Percentiles rank a stretch among this genome's conserved stretches.
These are phyloP conservation scores for Saxispiralis lemnorum DNA, from an alignment of 495 filamentous ascomycete species.

Conservation along the genomic window DNA sequence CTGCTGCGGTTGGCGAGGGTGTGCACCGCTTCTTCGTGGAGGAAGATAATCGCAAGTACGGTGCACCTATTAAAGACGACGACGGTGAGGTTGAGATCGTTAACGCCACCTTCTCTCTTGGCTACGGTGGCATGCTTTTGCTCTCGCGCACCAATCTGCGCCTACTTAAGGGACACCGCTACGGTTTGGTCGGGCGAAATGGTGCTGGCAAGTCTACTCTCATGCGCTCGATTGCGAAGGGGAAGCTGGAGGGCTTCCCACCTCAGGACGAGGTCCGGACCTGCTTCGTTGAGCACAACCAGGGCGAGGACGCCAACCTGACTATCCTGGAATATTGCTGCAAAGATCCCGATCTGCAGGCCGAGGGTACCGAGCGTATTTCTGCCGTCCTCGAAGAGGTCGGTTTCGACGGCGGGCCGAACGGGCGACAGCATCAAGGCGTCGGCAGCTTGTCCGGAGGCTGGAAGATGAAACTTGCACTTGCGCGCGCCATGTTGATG, in stretches of 20 bases:
- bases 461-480: constrained; percentile 99
- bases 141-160: constrained; percentile 91
- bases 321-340: constrained; percentile 82
- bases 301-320: constrained; percentile 89
- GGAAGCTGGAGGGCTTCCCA: constrained; percentile 94
- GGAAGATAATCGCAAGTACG: constrained; percentile 74
- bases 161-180: constrained; percentile 86
- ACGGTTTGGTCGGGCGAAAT: constrained; percentile 91
- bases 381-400: constrained; percentile 70
- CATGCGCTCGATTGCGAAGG: constrained; percentile 88
- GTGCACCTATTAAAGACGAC: constrained; percentile 66
- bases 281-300: constrained; percentile 98
- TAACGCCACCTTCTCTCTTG: constrained; percentile 93
- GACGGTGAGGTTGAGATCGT: constrained; percentile 86
- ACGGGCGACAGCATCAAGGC: constrained; percentile 68
- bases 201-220: constrained; percentile 96
- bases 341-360: constrained; percentile 64
- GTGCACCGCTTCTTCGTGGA: constrained; percentile 55
- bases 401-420: constrained; percentile 77
- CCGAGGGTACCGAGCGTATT: constrained; percentile 62
- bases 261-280: constrained; percentile 76
- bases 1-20: constrained; percentile 42
- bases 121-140: constrained; percentile 95
- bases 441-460: constrained; percentile 95
- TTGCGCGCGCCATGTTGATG: constrained; percentile 92